Conservation (phyloP, 2,329 filamentous ascomycete genomes). For the Grosmannia huntii region DNA sequence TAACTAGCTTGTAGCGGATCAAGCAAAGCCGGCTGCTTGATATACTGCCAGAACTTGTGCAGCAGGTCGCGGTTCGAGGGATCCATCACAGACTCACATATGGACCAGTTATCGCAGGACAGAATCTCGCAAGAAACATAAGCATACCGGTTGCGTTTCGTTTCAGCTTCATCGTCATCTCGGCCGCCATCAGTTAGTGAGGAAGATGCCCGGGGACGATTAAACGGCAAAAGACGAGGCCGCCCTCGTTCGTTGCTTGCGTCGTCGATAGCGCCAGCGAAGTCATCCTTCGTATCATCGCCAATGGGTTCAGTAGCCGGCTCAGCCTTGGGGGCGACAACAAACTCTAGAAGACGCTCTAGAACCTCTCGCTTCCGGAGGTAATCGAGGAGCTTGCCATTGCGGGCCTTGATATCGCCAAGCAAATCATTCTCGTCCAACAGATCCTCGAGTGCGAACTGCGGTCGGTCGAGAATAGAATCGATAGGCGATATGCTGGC, state of each 20-base stretch:
- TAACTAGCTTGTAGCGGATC: constrained; percentile 93
- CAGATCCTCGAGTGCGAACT: constrained; percentile 89
- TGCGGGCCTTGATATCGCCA: constrained; percentile 96
- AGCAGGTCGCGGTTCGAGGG: constrained; percentile 54
- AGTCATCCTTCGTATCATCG: neutral
- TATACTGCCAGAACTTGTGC: constrained; percentile 80
- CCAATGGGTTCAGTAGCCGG: constrained; percentile 30
- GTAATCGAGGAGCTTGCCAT: constrained; percentile 94
- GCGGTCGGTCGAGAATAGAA: constrained; percentile 89
- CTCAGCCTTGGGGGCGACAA: constrained; percentile 64
- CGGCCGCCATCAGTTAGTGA: constrained; percentile 32
- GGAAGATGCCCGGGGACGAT: constrained; percentile 41
- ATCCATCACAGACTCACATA: constrained; percentile 83
- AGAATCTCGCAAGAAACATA: constrained; percentile 88
- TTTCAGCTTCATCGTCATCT: constrained; percentile 63
- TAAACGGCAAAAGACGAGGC: constrained; percentile 31
- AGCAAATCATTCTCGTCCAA: constrained; percentile 94
- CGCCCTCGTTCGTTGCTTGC: constrained; percentile 24
- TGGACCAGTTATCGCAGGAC: constrained; percentile 93
- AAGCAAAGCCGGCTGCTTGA: constrained; percentile 71
- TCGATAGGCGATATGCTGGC: constrained; percentile 95
- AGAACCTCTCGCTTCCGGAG: constrained; percentile 78
- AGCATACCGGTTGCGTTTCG: constrained; percentile 84
- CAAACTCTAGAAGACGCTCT: constrained; percentile 78
- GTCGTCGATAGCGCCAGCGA: neutral